phyloP scores from a whole-genome alignment of 179 eudicot genomes.

The Silene vulgaris region DNA sequence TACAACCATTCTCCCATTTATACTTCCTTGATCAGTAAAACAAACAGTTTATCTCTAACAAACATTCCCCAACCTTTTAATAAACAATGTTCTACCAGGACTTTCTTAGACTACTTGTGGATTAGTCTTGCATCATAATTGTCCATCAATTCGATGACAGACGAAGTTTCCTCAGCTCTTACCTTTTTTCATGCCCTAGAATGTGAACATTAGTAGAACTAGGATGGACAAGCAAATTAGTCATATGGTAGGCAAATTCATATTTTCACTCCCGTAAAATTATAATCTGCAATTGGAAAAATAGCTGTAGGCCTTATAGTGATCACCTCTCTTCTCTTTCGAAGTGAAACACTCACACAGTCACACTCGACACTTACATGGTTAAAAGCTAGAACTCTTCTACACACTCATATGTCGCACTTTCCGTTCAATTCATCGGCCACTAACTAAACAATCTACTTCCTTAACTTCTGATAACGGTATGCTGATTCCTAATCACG shows the following conservation, averaged over 20 bases:
- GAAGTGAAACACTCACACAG: too few relatives aligned
- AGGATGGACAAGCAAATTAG: background rate
- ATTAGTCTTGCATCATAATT: background rate
- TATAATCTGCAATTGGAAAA: too few relatives aligned
- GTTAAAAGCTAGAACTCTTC: too few relatives aligned
- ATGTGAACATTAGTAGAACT: background rate
- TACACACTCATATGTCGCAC: too few relatives aligned
- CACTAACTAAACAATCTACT: background rate
- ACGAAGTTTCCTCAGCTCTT: background rate
- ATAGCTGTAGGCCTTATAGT: too few relatives aligned
- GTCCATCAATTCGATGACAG: background rate
- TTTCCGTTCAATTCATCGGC: background rate
- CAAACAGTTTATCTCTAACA: background rate
- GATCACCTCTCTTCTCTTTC: too few relatives aligned
- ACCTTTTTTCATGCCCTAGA: background rate
- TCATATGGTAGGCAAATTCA: background rate
- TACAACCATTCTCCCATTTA: background rate
- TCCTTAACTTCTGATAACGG: background rate
- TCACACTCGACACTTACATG: too few relatives aligned
- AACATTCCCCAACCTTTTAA: background rate
- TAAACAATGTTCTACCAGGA: too few relatives aligned
- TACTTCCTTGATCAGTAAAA: constrained; percentile 2
- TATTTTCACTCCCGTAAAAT: background rate
- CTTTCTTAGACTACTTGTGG: too few relatives aligned
- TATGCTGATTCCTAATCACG: background rate